Percentiles rank a stretch among this genome's conserved stretches.
Evolutionary conservation across 352 stramenopile species (phyloP).

Genomic region (Blastocystis sp.): DNA sequence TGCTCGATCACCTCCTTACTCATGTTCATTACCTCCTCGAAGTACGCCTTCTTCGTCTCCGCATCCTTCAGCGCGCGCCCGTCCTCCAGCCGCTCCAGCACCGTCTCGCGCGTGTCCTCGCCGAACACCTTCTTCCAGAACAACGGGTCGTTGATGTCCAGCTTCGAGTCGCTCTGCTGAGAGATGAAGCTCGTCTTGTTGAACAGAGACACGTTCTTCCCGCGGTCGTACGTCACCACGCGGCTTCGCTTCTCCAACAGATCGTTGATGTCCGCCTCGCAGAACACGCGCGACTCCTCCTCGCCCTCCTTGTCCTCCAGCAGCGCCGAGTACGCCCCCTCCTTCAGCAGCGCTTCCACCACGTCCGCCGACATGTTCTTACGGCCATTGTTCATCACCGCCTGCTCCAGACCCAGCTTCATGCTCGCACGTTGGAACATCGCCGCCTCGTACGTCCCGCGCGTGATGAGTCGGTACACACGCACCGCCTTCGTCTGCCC

Average conservation of each 20-base stretch:
- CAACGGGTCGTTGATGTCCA: constrained; percentile 95
- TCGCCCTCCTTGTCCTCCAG: constrained; percentile 89
- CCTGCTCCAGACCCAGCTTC: constrained; percentile 98
- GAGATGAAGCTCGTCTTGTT: constrained; percentile 72
- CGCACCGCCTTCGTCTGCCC: constrained; percentile 79
- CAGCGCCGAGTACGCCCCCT: constrained; percentile 93
- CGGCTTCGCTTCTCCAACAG: constrained; percentile 72
- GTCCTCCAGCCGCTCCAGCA: constrained; percentile 69
- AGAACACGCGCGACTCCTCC: constrained; percentile 87
- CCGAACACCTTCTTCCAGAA: constrained; percentile 98
- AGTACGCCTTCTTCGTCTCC: constrained; percentile 67
- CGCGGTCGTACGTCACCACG: constrained; percentile 63
- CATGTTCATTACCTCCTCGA: constrained; percentile 66
- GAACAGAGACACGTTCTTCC: constrained; percentile 41
- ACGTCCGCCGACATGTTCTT: constrained; percentile 76
- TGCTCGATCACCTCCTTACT: constrained; percentile 70
- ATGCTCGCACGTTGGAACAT: constrained; percentile 97
- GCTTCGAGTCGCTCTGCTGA: constrained; percentile 78
- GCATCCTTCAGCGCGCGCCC: constrained; percentile 59
- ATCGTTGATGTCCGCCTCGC: constrained; percentile 91
- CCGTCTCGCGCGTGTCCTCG: constrained; percentile 70
- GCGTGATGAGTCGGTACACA: constrained; percentile 90
- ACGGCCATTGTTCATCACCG: constrained; percentile 88
- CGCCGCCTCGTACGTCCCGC: constrained; percentile 98
- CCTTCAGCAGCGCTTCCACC: constrained; percentile 92